phyloP scores from a whole-genome alignment of 768 basidiomycete species.

The Pisolithus marmoratus region DNA sequence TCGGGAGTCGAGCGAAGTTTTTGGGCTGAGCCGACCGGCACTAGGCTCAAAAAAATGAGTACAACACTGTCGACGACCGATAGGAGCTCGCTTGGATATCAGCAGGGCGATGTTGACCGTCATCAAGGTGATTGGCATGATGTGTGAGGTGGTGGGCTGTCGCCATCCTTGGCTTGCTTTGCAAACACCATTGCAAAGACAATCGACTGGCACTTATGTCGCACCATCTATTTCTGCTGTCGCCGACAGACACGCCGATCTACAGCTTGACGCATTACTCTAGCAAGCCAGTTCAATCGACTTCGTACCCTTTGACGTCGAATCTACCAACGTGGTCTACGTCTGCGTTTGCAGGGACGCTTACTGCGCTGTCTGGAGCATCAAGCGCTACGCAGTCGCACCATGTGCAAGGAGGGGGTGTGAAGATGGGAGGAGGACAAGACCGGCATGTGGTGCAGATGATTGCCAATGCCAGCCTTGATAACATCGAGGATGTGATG shows the following conservation, averaged over 20 bases:
- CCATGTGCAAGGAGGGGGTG: constrained; percentile 56
- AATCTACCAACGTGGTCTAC: constrained; percentile 90
- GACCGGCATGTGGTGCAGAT: constrained; percentile 96
- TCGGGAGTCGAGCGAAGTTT: background rate
- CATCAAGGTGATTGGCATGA: no score
- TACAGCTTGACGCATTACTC: constrained; percentile 83
- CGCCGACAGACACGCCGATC: constrained; percentile 81
- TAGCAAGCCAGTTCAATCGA: constrained; percentile 57
- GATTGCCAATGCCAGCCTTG: constrained; percentile 96
- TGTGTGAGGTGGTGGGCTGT: no score
- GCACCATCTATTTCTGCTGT: constrained; percentile 80
- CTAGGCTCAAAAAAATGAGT: background rate
- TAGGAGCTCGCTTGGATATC: no score
- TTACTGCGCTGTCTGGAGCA: constrained; percentile 82
- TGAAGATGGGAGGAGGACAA: constrained; percentile 72
- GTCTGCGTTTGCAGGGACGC: constrained; percentile 84
- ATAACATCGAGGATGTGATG: constrained; percentile 92
- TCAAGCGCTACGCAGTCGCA: constrained; percentile 62
- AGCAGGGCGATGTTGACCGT: no score
- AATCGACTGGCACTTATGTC: constrained; percentile 46
- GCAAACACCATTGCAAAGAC: no score
- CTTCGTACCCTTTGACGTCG: constrained; percentile 65
- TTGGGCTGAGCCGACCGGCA: background rate
- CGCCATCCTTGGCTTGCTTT: no score
- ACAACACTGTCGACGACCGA: no score